Evolutionary conservation across 176 grass and related monocot genomes (phyloP).

Genomic region (Zoysia japonica): DNA sequence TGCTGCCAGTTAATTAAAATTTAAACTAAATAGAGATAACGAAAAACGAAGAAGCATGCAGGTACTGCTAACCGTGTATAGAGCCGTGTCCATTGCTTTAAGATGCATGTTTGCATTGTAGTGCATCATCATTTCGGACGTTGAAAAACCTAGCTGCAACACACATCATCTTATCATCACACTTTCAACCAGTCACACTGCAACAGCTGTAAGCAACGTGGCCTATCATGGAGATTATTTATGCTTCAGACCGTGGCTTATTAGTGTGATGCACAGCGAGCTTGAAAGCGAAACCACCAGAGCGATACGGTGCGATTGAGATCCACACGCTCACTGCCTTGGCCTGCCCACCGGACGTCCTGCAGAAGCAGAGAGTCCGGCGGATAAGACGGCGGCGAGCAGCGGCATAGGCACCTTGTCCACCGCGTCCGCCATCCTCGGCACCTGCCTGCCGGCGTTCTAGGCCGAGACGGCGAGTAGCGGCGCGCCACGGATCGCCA

Average conservation of each 20-base stretch:
- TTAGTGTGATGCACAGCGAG: not conserved
- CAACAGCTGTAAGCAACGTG: not conserved
- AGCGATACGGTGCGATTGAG: not conserved
- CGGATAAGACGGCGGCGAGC: slow-evolving; percentile 55
- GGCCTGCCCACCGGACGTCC: slow-evolving; percentile 36
- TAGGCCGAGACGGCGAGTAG: slow-evolving; percentile 55
- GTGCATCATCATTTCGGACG: not conserved
- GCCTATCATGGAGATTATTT: not conserved
- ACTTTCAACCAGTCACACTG: not conserved
- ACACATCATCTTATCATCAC: not conserved
- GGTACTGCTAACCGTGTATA: too few relatives aligned
- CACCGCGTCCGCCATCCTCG: slow-evolving; percentile 45
- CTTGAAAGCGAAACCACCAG: not conserved
- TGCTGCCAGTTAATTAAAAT: too few relatives aligned
- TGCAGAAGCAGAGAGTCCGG: slow-evolving; percentile 57
- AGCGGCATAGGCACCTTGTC: slow-evolving; percentile 72
- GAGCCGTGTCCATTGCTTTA: too few relatives aligned
- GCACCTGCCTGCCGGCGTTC: slow-evolving; percentile 49
- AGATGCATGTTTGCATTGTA: not conserved
- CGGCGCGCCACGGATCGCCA: slow-evolving; percentile 59
- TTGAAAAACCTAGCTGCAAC: too few relatives aligned
- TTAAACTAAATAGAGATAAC: too few relatives aligned
- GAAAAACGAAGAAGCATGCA: too few relatives aligned
- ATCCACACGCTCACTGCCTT: not conserved
- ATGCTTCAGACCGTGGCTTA: not conserved